Evolutionary conservation across 108 stramenopile species (phyloP), one percentile per base, ranked within the genome.

Genomic region (Pseudonitzschia multistriata): DNA sequence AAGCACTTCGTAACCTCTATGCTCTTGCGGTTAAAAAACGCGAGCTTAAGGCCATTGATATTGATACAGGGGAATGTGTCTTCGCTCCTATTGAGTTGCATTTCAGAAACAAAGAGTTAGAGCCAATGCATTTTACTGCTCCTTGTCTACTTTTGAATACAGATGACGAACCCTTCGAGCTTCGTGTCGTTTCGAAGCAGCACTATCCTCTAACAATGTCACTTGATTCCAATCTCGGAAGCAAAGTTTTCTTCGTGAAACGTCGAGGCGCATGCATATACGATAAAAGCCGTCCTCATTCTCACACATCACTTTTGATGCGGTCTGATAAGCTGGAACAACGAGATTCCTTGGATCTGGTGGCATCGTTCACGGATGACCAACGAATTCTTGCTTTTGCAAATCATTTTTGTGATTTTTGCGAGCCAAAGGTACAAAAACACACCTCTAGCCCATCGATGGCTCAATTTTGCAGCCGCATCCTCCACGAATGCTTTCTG

Each of bases 1-100:
- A 99, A 81, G 94, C 97, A 10, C 83, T 98, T 31, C 85, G 98
- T 0, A 97, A 98, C 83, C 79, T 97, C 34, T 99, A 97, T 72
- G 97, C 95, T n/a, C 84, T 99, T 37, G 98, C 98, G 0, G 89
- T 86, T 25, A 88, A 96, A 70, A 75, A 87, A 27, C 76, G 94
- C 21, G 80, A 85, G 30, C 62, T 99, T 17, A 85, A 92, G 66
- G 88, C 96, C 2, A 70, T 95, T 21, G 98, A 99, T 62, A 85
- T 96, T 3, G 96, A 97, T 54, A 89, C 93, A 15, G 78, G 83
- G 15, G 82, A 89, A 70, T 80, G 67, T 54, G 89, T 91, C 22
- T 85, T 74, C 60, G 79, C 93, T 45, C 94, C 90, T 19, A 74
- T 96, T 31, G 79, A 88, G 76, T 45, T 77, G n/a, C 67, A 49